A percentile compares a stretch with the other conserved stretches of the same genome.
Evolutionary conservation across 768 basidiomycete species (phyloP).

Genomic region (Suillus placidus): DNA sequence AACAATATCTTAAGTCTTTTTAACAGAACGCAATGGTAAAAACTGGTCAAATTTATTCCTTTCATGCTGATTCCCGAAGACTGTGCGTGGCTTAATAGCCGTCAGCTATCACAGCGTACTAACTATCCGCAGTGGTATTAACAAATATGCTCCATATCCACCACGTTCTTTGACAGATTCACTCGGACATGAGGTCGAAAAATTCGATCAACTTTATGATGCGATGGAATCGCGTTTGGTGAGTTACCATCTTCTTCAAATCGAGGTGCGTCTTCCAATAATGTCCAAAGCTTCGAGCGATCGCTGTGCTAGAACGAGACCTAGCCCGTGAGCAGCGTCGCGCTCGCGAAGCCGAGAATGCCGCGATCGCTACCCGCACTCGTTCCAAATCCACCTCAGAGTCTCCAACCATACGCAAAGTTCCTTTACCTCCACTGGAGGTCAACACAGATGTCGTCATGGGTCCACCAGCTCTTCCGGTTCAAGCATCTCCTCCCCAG

Average conservation of each 20-base stretch:
- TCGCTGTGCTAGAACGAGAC: slow-evolving; percentile 73
- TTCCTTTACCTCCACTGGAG: slow-evolving; percentile 27
- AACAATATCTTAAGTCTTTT: slow-evolving; percentile 6
- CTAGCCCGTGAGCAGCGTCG: slow-evolving; percentile 62
- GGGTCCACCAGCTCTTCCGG: slow-evolving; percentile 33
- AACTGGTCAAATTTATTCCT: slow-evolving; percentile 71
- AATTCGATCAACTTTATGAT: slow-evolving; percentile 80
- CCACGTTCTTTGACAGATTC: slow-evolving; percentile 66
- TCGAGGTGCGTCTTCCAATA: slow-evolving; percentile 4
- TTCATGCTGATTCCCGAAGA: slow-evolving; percentile 64
- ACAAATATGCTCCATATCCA: slow-evolving; percentile 58
- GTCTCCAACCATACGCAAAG: slow-evolving; percentile 26
- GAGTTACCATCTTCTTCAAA: slow-evolving; percentile 29
- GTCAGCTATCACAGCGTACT: neutral
- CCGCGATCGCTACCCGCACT: slow-evolving; percentile 39
- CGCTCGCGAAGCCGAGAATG: slow-evolving; percentile 46
- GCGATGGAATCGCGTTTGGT: slow-evolving; percentile 74
- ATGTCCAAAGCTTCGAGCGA: slow-evolving; percentile 63
- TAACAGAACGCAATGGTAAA: slow-evolving; percentile 64
- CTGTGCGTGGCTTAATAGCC: slow-evolving; percentile 43
- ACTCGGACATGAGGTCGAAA: slow-evolving; percentile 74
- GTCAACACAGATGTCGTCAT: slow-evolving; percentile 19
- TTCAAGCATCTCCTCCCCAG: slow-evolving; percentile 39
- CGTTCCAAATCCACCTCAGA: slow-evolving; percentile 25
- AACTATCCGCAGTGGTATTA: slow-evolving; percentile 49